Base-by-base conservation (phyloP, 1,284 basidiomycete genomes). In the Exobasidium cylindrosporum region DNA sequence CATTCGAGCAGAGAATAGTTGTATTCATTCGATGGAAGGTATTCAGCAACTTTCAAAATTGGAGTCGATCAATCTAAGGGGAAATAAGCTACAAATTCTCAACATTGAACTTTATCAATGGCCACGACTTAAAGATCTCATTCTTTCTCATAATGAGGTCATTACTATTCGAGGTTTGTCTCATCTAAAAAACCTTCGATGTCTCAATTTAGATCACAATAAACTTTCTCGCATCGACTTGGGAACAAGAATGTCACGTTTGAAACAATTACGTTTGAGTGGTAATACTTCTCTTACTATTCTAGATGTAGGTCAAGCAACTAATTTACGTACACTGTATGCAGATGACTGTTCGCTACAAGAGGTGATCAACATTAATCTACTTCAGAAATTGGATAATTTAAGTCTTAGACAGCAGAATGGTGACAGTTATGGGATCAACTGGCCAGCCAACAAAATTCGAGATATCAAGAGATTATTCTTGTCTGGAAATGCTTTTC, bases 391-490 rank as follows among this genome's bases (percentile, higher is more conserved):
- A 81, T 83, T 98, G 69, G 93, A 97, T 81, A 93, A 93, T 75
- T 83, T 98, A 58, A 93, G 90, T 75, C 75, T 97, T 82, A 86
- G 96, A 78, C 92, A 93, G 81, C 95, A 98, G 82, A 67, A 54
- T 1, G 61, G 40, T 10, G 84, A 85, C 75, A 87, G 86, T 68
- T 40, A 40, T 17, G 83, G 83, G 54, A 7, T 57, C 28, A 24
- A 49, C 6, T 78, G 85, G 54, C 83, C 86, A 68, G 85, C 86
- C 63, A 85, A 86, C 64, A 88, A 92, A 79, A 85, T 96, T 72
- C 87, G 91, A 73, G 90, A 93, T 82, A 87, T 92, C 69, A 93
- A 93, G 82, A 86, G 95, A 53, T 83, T 98, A 72, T 98, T 97
- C 83, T 85, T 97, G 57, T 94, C 91, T 64, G 92, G 92, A 89